Conservation (phyloP, 2,329 filamentous ascomycete genomes). For the Colletotrichum orchidophilum region DNA sequence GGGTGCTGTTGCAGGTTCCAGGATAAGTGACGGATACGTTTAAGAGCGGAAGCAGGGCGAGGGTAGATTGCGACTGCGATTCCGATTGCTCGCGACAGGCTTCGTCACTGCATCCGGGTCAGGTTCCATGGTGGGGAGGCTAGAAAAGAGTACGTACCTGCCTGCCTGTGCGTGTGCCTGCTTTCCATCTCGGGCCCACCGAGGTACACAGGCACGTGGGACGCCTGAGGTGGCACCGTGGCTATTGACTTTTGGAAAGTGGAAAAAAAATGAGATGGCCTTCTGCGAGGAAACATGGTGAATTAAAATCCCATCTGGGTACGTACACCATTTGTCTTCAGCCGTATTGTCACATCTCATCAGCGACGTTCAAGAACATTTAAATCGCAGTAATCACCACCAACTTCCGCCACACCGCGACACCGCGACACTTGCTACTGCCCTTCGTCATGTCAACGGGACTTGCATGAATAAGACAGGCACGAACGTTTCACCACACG, state of each 20-base stretch:
- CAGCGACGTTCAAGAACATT: neutral
- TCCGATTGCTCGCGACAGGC: neutral
- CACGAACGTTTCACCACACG: neutral
- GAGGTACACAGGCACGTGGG: neutral
- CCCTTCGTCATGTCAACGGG: neutral
- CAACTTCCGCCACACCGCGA: too few species aligned
- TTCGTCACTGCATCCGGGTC: conserved; percentile 5
- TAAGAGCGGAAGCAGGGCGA: conserved; percentile 2
- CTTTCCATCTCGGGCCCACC: neutral
- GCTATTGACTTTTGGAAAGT: neutral
- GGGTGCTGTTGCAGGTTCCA: neutral
- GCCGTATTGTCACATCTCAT: neutral
- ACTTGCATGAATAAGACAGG: neutral
- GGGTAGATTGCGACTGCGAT: neutral
- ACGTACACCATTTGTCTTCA: neutral
- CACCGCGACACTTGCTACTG: neutral
- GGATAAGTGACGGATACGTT: neutral
- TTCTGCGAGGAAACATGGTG: neutral
- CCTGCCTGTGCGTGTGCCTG: neutral
- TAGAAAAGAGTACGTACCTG: neutral
- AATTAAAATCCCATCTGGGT: neutral
- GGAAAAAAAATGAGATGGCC: neutral
- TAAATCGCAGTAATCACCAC: neutral
- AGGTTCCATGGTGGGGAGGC: neutral
- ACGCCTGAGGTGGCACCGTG: neutral